A percentile compares a stretch with the other conserved stretches of the same genome.
phyloP scores from a whole-genome alignment of 2,329 filamentous ascomycete species.

The Scedosporium minutisporum region DNA sequence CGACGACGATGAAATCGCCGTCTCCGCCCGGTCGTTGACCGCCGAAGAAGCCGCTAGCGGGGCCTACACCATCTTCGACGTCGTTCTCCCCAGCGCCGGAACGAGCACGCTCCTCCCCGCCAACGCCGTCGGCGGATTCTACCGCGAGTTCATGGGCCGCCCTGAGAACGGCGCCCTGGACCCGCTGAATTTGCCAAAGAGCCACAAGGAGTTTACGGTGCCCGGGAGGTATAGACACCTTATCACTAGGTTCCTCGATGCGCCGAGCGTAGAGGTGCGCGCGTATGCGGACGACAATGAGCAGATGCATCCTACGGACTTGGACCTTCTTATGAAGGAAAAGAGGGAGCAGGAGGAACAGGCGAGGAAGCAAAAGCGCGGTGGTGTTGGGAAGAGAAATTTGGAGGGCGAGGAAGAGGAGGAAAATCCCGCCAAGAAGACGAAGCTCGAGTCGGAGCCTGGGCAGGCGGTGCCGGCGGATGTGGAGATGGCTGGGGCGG shows the following conservation, averaged over 20 bases:
- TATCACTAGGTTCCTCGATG: conserved; percentile 59
- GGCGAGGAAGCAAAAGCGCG: conserved; percentile 14
- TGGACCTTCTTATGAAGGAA: conserved; percentile 53
- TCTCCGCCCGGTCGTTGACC: conserved; percentile 61
- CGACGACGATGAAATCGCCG: conserved; percentile 32
- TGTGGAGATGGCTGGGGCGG: conserved; percentile 17
- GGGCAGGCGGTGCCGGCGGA: not conserved
- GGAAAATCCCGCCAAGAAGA: conserved; percentile 14
- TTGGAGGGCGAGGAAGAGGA: conserved; percentile 4
- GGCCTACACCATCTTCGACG: conserved; percentile 70
- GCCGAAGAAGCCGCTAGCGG: conserved; percentile 70
- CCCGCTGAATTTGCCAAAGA: conserved; percentile 77
- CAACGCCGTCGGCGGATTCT: conserved; percentile 78
- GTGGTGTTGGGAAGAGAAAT: conserved; percentile 15
- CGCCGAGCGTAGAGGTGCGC: conserved; percentile 58
- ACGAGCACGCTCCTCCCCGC: conserved; percentile 80
- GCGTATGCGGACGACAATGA: conserved; percentile 61
- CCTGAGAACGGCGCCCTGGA: conserved; percentile 69
- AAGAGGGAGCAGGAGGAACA: conserved; percentile 18
- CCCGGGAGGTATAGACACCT: conserved; percentile 83
- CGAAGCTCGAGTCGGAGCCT: conserved; percentile 12
- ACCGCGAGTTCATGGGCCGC: conserved; percentile 75
- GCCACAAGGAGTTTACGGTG: conserved; percentile 78
- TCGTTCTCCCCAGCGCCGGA: conserved; percentile 87
- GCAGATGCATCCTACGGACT: conserved; percentile 82